phyloP scores from a whole-genome alignment of 164 flowering plant species.

The Cinnamomum chago region DNA sequence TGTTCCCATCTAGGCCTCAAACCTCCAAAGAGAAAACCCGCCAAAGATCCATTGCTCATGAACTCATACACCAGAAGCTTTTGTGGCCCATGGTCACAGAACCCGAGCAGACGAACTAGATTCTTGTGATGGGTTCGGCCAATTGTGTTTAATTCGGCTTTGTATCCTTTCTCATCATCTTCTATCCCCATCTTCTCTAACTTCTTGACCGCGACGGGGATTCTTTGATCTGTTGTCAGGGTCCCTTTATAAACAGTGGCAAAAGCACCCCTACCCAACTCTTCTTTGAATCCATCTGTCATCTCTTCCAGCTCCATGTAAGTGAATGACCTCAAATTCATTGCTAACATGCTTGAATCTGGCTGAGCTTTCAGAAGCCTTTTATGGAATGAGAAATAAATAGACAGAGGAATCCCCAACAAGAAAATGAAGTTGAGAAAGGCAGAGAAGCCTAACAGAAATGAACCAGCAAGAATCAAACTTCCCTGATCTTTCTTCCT shows the following conservation, averaged over 20 bases:
- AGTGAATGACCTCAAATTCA: conserved; percentile 20
- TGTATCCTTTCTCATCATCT: conserved; percentile 31
- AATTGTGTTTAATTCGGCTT: conserved; percentile 30
- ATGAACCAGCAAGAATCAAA: conserved; percentile 16
- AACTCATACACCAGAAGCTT: conserved; percentile 40
- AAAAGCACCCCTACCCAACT: conserved; percentile 32
- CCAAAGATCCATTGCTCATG: conserved; percentile 36
- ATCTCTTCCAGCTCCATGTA: conserved; percentile 25
- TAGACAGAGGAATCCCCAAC: neutral
- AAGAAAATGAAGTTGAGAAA: conserved; percentile 30
- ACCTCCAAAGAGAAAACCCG: conserved; percentile 20
- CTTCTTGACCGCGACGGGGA: conserved; percentile 27
- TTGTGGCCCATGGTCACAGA: conserved; percentile 33
- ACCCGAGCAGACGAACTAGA: conserved; percentile 29
- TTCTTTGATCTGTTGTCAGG: neutral
- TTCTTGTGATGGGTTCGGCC: conserved; percentile 37
- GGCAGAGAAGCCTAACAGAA: conserved; percentile 36
- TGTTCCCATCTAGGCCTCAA: conserved; percentile 25
- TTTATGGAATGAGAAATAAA: neutral
- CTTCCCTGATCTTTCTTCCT: conserved; percentile 11
- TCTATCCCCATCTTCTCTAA: conserved; percentile 18
- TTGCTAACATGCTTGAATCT: neutral
- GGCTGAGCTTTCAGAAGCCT: neutral
- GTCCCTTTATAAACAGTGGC: conserved; percentile 31
- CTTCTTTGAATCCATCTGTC: conserved; percentile 30